A percentile compares a stretch with the other conserved stretches of the same genome.
These are phyloP conservation scores for Crithidia sp. DNA, from an alignment of 208 protist species.

Conservation along the genomic window DNA sequence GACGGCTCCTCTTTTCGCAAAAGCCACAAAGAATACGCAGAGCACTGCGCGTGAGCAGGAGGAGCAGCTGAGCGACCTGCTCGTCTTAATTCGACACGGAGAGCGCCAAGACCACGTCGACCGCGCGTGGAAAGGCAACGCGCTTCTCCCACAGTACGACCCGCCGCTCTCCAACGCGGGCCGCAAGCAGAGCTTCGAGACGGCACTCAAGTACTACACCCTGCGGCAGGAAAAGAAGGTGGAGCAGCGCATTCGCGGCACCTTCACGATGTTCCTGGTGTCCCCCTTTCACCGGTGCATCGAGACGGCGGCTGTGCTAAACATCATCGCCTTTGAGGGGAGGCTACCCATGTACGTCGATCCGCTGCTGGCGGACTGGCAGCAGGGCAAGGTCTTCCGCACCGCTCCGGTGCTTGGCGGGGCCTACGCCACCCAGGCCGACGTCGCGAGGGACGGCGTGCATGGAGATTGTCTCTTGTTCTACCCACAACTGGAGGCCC, in stretches of 20 bases:
- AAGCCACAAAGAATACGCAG: slow-evolving; percentile 48
- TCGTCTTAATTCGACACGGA: slow-evolving; percentile 78
- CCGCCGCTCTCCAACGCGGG: slow-evolving; percentile 80
- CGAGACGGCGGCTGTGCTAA: slow-evolving; percentile 80
- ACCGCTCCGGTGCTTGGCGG: slow-evolving; percentile 61
- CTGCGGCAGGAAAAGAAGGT: slow-evolving; percentile 54
- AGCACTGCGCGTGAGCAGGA: slow-evolving; percentile 36
- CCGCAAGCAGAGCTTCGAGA: slow-evolving; percentile 81
- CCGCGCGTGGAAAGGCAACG: slow-evolving; percentile 62
- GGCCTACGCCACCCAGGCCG: slow-evolving; percentile 33
- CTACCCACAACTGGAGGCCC: slow-evolving; percentile 49
- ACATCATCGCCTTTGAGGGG: slow-evolving; percentile 78
- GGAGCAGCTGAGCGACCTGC: slow-evolving; percentile 49
- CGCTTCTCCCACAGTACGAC: slow-evolving; percentile 64
- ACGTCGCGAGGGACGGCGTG: not conserved
- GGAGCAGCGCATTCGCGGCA: slow-evolving; percentile 65
- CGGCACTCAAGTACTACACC: slow-evolving; percentile 61
- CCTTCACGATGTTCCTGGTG: slow-evolving; percentile 65
- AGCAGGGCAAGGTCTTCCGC: slow-evolving; percentile 75
- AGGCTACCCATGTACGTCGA: slow-evolving; percentile 77
- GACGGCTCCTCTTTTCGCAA: slow-evolving; percentile 61
- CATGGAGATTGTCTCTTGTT: slow-evolving; percentile 25
- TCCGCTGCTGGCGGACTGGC: slow-evolving; percentile 82
- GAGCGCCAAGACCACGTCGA: slow-evolving; percentile 86
- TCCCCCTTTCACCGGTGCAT: slow-evolving; percentile 88